Conservation (phyloP, 768 basidiomycete species). For the Lactarius psammicola region DNA sequence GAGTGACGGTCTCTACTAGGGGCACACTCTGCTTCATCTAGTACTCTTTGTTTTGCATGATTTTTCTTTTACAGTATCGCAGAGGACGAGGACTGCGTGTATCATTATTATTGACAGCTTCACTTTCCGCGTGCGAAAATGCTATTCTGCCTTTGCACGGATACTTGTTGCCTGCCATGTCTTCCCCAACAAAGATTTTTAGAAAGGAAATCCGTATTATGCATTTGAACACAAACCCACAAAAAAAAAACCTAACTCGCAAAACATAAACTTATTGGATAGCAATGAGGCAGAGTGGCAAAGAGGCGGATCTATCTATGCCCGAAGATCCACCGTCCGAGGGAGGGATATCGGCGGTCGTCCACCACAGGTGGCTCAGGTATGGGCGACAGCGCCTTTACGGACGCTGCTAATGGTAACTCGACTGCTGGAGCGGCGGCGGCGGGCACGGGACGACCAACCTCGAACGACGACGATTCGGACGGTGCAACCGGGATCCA, state of each 20-base stretch:
- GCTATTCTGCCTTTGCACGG: background rate
- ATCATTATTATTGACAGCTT: slow-evolving; percentile 27
- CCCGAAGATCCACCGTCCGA: slow-evolving; percentile 31
- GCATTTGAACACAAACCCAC: background rate
- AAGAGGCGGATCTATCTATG: slow-evolving; percentile 32
- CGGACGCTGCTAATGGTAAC: slow-evolving; percentile 1
- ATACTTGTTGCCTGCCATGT: background rate
- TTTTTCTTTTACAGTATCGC: slow-evolving; percentile 6
- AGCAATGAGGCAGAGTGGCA: background rate
- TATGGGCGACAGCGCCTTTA: slow-evolving; percentile 13
- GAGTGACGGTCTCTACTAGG: background rate
- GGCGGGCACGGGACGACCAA: background rate
- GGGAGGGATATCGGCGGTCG: slow-evolving; percentile 28
- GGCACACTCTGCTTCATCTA: slow-evolving; percentile 13
- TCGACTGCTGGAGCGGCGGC: background rate
- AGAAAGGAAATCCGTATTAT: slow-evolving; percentile 5
- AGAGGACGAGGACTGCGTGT: slow-evolving; percentile 27
- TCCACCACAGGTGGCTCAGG: slow-evolving; percentile 20
- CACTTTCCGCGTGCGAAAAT: slow-evolving; percentile 17
- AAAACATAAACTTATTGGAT: background rate
- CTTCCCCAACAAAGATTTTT: no score
- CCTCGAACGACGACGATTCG: background rate
- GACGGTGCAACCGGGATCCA: no score
- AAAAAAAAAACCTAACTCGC: background rate
- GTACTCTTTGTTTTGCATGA: slow-evolving; percentile 3